A percentile compares a stretch with the other conserved stretches of the same genome.
These are phyloP conservation scores for Beauveria sp. DNA, from an alignment of 2,329 filamentous ascomycete species.

Conservation along the genomic window DNA sequence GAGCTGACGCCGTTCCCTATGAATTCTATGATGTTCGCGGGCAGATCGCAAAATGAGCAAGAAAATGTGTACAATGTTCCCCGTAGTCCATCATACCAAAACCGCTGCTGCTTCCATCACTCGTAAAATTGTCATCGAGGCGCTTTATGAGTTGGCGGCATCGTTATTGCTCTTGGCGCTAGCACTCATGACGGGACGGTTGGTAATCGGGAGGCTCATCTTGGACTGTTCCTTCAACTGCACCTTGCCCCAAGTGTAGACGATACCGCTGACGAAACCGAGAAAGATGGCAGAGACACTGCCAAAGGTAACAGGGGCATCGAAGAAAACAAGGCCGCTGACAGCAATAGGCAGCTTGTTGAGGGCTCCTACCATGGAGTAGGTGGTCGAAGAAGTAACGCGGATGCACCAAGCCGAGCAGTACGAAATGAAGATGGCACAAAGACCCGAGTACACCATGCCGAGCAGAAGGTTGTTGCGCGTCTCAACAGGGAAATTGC, in stretches of 20 bases:
- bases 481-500: slow-evolving; percentile 71
- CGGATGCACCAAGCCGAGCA: slow-evolving; percentile 93
- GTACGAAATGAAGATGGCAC: slow-evolving; percentile 89
- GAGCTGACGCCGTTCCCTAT: slow-evolving; percentile 9
- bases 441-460: slow-evolving; percentile 84
- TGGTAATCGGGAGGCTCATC: slow-evolving; percentile 9
- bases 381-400: slow-evolving; percentile 89
- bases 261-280: slow-evolving; percentile 78
- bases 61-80: background rate
- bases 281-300: slow-evolving; percentile 79
- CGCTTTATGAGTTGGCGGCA: slow-evolving; percentile 9
- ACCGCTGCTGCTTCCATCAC: background rate
- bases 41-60: background rate
- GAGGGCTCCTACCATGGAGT: slow-evolving; percentile 89
- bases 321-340: slow-evolving; percentile 82
- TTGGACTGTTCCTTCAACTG: slow-evolving; percentile 10
- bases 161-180: slow-evolving; percentile 13
- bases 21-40: slow-evolving; percentile 1
- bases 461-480: slow-evolving; percentile 69
- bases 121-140: background rate
- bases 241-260: slow-evolving; percentile 50
- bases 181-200: slow-evolving; percentile 11
- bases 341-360: slow-evolving; percentile 91
- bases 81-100: background rate
- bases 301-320: slow-evolving; percentile 78